Evolutionary conservation across 2,329 filamentous ascomycete genomes (phyloP), one percentile per base, ranked within the genome.

Genomic region (Fusarium brevicatenulatum): DNA sequence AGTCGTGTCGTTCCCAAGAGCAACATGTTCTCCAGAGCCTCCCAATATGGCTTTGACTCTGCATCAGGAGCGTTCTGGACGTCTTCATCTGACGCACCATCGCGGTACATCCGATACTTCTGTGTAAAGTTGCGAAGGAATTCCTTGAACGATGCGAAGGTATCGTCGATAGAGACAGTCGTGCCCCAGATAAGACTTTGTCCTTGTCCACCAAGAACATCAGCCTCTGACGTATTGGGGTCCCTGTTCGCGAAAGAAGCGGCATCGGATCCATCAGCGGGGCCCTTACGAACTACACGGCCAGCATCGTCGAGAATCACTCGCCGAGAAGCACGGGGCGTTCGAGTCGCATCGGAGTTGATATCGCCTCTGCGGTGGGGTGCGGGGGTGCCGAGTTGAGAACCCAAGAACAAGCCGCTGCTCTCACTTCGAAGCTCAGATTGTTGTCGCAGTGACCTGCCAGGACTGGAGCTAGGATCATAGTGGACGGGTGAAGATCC

Each of bases 111-210:
- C 71, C 96, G 93, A 79, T 99, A 98, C 82, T 98, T 98, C 75
- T 90, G 91, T 68, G 95, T 94, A 77, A 96, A 99, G 80, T 97
- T 97, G 80, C 91, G 90, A 34, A 99, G 85, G 78, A 99, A 99
- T 72, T 96, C 95, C 79, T 96, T 95, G 86, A 98, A 97, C 0
- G 91, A 88, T 57, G 91, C 90, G 81, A 97, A 93, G 1, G 94
- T 95, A 80, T 98, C 95, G 68, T 94, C 91, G 59, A 99, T 92
- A 9, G 95, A 97, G 55, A 99, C 93, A 43, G 97, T 98, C 47
- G 96, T 99, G 81, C 96, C 96, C 96, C 96, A 99, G 72, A 99
- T 95, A 65, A 97, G 90, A 75, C 92, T 91, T 63, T 92, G 92
- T 43, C 93, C 93, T 66, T 90, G 90, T 4, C 95, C 96, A 43